These are phyloP conservation scores for Hypoxylon cercidicola DNA, from an alignment of 495 filamentous ascomycete species.

Conservation along the genomic window DNA sequence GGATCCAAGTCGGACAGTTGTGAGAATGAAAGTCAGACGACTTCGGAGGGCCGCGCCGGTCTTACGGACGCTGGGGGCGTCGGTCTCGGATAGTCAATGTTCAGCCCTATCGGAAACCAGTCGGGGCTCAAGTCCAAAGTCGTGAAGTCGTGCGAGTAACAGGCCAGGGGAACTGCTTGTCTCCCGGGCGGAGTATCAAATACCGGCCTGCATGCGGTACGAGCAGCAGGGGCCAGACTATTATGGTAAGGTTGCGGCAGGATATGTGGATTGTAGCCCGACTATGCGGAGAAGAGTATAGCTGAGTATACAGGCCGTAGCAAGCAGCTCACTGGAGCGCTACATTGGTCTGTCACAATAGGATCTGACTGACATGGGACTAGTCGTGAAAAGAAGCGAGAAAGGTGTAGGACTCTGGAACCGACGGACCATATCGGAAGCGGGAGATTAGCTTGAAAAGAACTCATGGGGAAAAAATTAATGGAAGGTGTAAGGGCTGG, in stretches of 20 bases:
- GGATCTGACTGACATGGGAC: constrained; percentile 22
- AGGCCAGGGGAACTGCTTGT: constrained; percentile 31
- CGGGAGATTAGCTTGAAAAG: constrained; percentile 40
- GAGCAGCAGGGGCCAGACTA: constrained; percentile 22
- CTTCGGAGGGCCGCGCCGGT: constrained; percentile 44
- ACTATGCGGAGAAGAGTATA: constrained; percentile 30
- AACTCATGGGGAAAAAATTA: constrained; percentile 33
- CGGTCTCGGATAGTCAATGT: constrained; percentile 46
- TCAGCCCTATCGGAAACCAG: constrained; percentile 47
- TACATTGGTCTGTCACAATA: constrained; percentile 36
- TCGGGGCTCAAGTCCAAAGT: constrained; percentile 36
- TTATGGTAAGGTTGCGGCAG: constrained; percentile 26
- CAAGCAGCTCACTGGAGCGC: constrained; percentile 35
- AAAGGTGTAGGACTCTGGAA: constrained; percentile 27
- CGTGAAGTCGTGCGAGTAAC: constrained; percentile 32
- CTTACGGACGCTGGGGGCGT: constrained; percentile 41
- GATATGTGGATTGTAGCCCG: constrained; percentile 26
- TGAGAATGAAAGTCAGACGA: constrained; percentile 36
- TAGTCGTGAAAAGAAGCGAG: constrained; percentile 20
- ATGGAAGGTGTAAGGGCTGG: constrained; percentile 43
- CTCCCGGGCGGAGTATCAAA: constrained; percentile 36
- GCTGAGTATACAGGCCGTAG: constrained; percentile 18
- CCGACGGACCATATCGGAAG: constrained; percentile 40
- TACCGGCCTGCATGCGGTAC: constrained; percentile 40
- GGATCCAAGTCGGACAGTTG: constrained; percentile 41